These are phyloP conservation scores for Labyrinthula sp. DNA, from an alignment of 352 stramenopile genomes.

Conservation along the genomic window DNA sequence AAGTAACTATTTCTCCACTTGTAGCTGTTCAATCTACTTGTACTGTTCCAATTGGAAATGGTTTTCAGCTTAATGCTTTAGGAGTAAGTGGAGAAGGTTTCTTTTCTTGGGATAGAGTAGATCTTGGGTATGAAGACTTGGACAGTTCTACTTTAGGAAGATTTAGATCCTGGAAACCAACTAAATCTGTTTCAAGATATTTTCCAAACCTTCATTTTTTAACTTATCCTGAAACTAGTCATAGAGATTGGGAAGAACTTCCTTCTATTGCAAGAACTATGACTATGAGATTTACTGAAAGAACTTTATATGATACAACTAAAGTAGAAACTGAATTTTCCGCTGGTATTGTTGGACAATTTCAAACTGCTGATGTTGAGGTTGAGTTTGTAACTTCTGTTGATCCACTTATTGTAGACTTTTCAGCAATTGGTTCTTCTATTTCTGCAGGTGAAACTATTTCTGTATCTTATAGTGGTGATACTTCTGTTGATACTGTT, in stretches of 20 bases:
- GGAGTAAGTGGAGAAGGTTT: neutral
- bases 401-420: too few relatives aligned
- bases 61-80: conserved; percentile 8
- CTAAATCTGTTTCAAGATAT: neutral
- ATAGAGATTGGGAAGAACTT: conserved; percentile 1
- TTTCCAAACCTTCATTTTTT: conserved; percentile 24
- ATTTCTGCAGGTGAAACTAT: conserved; percentile 1
- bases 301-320: conserved; percentile 20
- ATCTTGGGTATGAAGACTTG: conserved; percentile 3
- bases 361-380: too few relatives aligned
- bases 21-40: conserved; percentile 10
- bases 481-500: too few relatives aligned
- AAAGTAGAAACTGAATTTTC: too few relatives aligned
- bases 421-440: neutral
- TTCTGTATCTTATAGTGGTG: neutral
- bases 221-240: conserved; percentile 5
- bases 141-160: neutral
- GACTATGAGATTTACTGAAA: conserved; percentile 10
- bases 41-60: conserved; percentile 2
- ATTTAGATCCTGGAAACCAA: conserved; percentile 14
- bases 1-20: too few relatives aligned
- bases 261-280: conserved; percentile 2
- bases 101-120: conserved; percentile 3
- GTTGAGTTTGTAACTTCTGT: too few relatives aligned
- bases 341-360: too few relatives aligned